Percentiles rank a stretch among this genome's conserved stretches.
Evolutionary conservation across 1,139 yeast genomes (phyloP).

Genomic region (Kurtzmaniella quercitrusa): DNA sequence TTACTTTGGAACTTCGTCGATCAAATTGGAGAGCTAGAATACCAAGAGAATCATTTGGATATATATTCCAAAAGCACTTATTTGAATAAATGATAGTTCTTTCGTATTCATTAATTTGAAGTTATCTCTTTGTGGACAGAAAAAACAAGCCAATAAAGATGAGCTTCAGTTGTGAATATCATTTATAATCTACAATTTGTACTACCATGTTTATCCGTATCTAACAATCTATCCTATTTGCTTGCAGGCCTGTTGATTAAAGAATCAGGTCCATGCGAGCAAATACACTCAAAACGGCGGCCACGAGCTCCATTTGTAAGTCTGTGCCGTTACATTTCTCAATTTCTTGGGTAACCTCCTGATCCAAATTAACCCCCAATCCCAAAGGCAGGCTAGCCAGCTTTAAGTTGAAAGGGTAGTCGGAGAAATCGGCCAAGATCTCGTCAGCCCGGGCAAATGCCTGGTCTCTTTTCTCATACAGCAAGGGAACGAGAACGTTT

Average conservation of each 20-base stretch:
- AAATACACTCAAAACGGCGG: slow-evolving; percentile 73
- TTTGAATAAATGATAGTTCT: slow-evolving; percentile 7
- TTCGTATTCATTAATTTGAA: background rate
- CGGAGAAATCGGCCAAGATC: slow-evolving; percentile 73
- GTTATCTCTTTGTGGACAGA: no score
- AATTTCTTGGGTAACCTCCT: slow-evolving; percentile 65
- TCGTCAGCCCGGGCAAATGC: slow-evolving; percentile 95
- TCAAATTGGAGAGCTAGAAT: slow-evolving; percentile 32
- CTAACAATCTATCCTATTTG: slow-evolving; percentile 1
- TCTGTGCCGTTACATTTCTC: slow-evolving; percentile 54
- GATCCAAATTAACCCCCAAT: slow-evolving; percentile 70
- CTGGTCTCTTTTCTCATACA: slow-evolving; percentile 86
- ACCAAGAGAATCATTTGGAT: slow-evolving; percentile 13
- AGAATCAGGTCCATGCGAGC: slow-evolving; percentile 56
- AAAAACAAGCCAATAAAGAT: no score
- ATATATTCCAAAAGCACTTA: slow-evolving; percentile 17
- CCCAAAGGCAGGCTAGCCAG: slow-evolving; percentile 58
- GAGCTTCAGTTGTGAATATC: no score
- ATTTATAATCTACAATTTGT: background rate
- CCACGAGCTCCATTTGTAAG: slow-evolving; percentile 80
- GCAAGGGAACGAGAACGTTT: slow-evolving; percentile 73
- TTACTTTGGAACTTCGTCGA: slow-evolving; percentile 40
- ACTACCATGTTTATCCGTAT: background rate
- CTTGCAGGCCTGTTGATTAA: slow-evolving; percentile 2
- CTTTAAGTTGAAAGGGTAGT: slow-evolving; percentile 71